Evolutionary conservation across 2,329 filamentous ascomycete species (phyloP), one percentile per base, ranked within the genome.

Genomic region (Colletotrichum nymphaeae): DNA sequence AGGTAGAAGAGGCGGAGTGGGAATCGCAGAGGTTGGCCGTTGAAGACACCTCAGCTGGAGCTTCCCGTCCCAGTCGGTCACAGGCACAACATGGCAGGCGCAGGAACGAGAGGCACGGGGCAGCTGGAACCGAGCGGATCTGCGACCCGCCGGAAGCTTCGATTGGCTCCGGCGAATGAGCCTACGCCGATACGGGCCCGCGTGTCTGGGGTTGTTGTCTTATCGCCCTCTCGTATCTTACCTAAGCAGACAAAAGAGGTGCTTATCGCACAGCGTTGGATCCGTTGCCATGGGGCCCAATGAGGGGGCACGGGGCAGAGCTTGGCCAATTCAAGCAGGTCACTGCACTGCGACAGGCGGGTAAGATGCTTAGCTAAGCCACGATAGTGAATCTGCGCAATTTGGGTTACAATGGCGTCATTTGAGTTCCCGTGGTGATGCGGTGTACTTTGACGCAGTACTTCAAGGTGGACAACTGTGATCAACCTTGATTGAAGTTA

Each of bases 301-400:
- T 19, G 63, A 49, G 12, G 46, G 66, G 60, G 42, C 42, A 49
- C 7, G 42, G 42, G 42, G 42, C 19, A 32, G 67, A 55, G 67
- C 69, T 72, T 67, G 56, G 67, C 63, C 69, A 63, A 12, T 62
- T 72, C 22, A 6, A 72, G 69, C 53, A 67, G 69, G 69, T 72
- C 42, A 11, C 7, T 35, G 32, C 0, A 5, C 32, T 11, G 32
- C 32, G n/a, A n/a, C n/a, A n/a, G n/a, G n/a, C n/a, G n/a, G 32
- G 32, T 35, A 12, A 35, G 11, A 12, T 35, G 32, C 11, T 35
- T 35, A 35, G 32, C 32, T 35, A 49, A 49, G 19, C 2, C 42
- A 22, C 42, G 42, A 49, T 49, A 22, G 4, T 49, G 19, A 8
- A 4, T 5, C 42, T 49, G 19, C 42, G 42, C 19, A 49, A 49